Percentiles rank a stretch among this genome's conserved stretches.
Conservation (phyloP, 1,284 basidiomycete genomes). For the Irpex sp. region DNA sequence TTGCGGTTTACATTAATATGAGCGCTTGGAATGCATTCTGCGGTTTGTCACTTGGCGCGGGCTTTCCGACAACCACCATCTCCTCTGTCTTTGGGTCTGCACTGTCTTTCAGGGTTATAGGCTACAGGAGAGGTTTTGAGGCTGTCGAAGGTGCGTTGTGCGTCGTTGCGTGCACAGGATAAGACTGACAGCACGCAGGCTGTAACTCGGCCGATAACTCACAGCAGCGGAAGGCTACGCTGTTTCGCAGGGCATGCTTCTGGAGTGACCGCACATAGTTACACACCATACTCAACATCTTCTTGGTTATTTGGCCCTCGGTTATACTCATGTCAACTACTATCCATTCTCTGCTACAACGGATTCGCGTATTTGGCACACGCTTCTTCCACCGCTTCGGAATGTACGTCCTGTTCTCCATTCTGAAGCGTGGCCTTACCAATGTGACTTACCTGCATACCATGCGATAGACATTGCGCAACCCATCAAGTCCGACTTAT, state of each 20-base stretch:
- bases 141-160: not conserved
- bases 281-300: not conserved
- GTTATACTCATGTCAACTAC: not conserved
- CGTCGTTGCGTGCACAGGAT: not conserved
- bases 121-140: not conserved
- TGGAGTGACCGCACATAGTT: not conserved
- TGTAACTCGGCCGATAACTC: not conserved
- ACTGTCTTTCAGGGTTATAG: not conserved
- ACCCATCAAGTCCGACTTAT: slow-evolving; percentile 92
- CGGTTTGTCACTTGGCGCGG: not conserved
- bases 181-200: not conserved
- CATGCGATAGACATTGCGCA: slow-evolving; percentile 65
- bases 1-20: not conserved
- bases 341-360: slow-evolving; percentile 22
- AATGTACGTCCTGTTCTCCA: slow-evolving; percentile 49
- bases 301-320: not conserved
- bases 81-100: not conserved
- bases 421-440: not conserved
- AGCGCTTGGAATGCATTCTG: not conserved
- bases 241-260: not conserved
- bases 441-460: not conserved
- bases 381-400: slow-evolving; percentile 68
- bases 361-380: slow-evolving; percentile 41
- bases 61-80: not conserved
- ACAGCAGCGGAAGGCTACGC: not conserved